phyloP scores from a whole-genome alignment of 2,329 filamentous ascomycete genomes.

The Pestalotiopsis sp. region DNA sequence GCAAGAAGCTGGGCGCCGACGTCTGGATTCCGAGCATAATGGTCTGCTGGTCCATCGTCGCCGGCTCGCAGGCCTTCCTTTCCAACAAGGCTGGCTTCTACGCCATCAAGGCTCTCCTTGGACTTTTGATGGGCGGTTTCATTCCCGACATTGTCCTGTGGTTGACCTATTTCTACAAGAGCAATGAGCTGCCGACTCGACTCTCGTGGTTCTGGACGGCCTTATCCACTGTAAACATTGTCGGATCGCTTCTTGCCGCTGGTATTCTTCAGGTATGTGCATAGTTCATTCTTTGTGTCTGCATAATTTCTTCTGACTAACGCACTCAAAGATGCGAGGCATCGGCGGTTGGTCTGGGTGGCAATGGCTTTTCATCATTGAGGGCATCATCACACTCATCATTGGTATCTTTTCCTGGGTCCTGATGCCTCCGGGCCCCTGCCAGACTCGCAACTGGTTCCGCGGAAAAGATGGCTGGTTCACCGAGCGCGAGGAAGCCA shows the following conservation, averaged over 20 bases:
- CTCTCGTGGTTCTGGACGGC: conserved; percentile 74
- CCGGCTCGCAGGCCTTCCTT: conserved; percentile 35
- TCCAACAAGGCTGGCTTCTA: conserved; percentile 33
- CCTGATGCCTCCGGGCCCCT: conserved; percentile 56
- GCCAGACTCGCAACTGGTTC: conserved; percentile 57
- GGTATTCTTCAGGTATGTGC: conserved; percentile 45
- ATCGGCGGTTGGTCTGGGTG: conserved; percentile 54
- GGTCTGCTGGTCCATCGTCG: conserved; percentile 37
- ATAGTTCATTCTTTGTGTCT: not conserved
- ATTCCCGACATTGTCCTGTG: conserved; percentile 69
- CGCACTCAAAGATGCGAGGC: conserved; percentile 40
- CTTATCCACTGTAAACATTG: conserved; percentile 58
- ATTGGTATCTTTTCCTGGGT: conserved; percentile 57
- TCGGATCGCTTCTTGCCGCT: conserved; percentile 55
- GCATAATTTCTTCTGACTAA: not conserved
- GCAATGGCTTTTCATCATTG: conserved; percentile 51
- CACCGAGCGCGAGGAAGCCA: conserved; percentile 58
- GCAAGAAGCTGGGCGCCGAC: conserved; percentile 52
- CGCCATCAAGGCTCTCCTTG: conserved; percentile 39
- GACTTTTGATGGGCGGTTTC: conserved; percentile 60
- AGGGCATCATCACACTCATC: conserved; percentile 43
- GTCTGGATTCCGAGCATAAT: conserved; percentile 53
- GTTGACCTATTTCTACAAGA: conserved; percentile 77
- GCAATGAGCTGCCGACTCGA: conserved; percentile 67
- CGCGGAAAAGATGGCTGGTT: conserved; percentile 62